Conservation (phyloP, 352 stramenopile species). For the Discostella stelligera region DNA sequence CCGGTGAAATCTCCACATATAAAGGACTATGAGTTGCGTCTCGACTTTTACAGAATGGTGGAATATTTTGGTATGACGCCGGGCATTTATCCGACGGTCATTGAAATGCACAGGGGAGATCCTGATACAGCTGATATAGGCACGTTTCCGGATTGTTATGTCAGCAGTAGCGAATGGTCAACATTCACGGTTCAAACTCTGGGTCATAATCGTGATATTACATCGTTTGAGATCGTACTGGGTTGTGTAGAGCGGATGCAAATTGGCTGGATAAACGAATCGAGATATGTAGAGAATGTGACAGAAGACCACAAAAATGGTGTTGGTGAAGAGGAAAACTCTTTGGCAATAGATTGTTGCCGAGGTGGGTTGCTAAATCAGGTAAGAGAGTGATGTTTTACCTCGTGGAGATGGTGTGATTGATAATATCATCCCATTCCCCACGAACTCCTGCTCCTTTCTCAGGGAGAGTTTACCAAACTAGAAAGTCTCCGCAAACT, state of each 20-base stretch:
- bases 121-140: slow-evolving; percentile 15
- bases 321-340: slow-evolving; percentile 25
- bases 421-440: too few species aligned
- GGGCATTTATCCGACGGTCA: slow-evolving; percentile 27
- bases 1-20: slow-evolving; percentile 29
- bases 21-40: slow-evolving; percentile 27
- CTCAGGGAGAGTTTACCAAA: slow-evolving; percentile 22
- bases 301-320: slow-evolving; percentile 27
- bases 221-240: slow-evolving; percentile 31
- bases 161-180: slow-evolving; percentile 21
- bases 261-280: slow-evolving; percentile 39
- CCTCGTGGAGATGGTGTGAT: too few species aligned
- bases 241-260: slow-evolving; percentile 36
- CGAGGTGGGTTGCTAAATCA: slow-evolving; percentile 31
- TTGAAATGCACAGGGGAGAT: slow-evolving; percentile 27
- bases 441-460: too few species aligned
- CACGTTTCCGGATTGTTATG: slow-evolving; percentile 21
- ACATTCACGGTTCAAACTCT: slow-evolving; percentile 28
- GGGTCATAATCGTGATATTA: slow-evolving; percentile 31
- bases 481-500: slow-evolving; percentile 7
- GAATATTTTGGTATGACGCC: slow-evolving; percentile 37
- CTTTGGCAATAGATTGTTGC: slow-evolving; percentile 25
- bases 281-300: slow-evolving; percentile 33
- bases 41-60: slow-evolving; percentile 34
- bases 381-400: background rate